Evolutionary conservation across 345 rosid species (phyloP), one percentile per base, ranked within the genome.

Genomic region (Firmiana major): DNA sequence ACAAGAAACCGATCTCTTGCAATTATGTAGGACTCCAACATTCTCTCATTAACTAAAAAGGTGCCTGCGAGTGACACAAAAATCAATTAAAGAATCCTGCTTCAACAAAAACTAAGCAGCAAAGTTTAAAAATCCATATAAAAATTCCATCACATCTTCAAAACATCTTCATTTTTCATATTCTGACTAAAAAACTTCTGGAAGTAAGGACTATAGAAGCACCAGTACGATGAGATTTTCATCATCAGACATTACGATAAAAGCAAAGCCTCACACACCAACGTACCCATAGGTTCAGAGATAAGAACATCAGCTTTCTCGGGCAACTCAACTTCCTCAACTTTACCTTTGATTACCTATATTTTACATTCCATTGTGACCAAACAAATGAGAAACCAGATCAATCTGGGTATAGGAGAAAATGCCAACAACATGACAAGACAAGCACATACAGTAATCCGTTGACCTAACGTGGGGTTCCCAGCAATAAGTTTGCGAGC

Each of bases 271-370:
- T 48, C 43, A 67, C 26, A 69, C 59, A 73, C 22, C 55, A 34
- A 74, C 83, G 40, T 87, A 96, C 99, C 99, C 98, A 96, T 96
- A 5, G 99, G 99, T 82, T 96, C 99, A 65, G 99, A 96, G 65
- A 96, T 96, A 79, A 96, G 86, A 79, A 96, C 81, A 88, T 96
- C 99, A 10, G 98, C 99, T 85, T 91, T 93, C 84, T 96, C 97
- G 6, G 99, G 98, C 89, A 96, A 87, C 73, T 93, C 94, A 34
- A 93, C 89, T 84, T 96, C 99, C 84, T 96, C 99, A 19, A 96
- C 89, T 89, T 96, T 96, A 49, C 99, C 99, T 87, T 92, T 92
- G 78, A 96, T 89, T 77, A 96, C 90, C 99, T 96, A 81, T 72
- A 80, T 72, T 73, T 77, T 54, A 71, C 45, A 75, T 45, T 75